Percentiles rank a stretch among this genome's conserved stretches.
Conservation (phyloP, 495 filamentous ascomycete species). For the Xylaria sp. region DNA sequence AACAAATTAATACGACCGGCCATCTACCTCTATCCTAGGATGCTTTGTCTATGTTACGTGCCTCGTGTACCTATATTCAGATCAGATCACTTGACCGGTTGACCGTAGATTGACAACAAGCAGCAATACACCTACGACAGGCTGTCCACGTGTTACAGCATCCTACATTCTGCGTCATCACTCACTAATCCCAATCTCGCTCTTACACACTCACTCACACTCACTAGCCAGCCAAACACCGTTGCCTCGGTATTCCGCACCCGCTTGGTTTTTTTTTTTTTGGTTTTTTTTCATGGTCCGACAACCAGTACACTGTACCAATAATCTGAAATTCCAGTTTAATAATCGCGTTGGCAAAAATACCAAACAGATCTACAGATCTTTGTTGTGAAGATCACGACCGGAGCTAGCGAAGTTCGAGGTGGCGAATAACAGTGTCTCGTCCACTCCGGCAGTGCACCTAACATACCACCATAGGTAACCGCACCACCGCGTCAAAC, state of each 20-base stretch:
- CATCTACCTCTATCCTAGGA: neutral
- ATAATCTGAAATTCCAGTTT: neutral
- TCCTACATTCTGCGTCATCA: slow-evolving; percentile 25
- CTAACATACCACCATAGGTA: no score
- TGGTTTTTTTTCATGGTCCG: no score
- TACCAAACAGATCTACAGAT: neutral
- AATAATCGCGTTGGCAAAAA: neutral
- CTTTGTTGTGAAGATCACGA: neutral
- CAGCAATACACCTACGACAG: slow-evolving; percentile 4
- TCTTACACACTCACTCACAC: no score
- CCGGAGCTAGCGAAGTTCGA: slow-evolving; percentile 12
- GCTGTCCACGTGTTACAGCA: slow-evolving; percentile 10
- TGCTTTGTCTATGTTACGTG: neutral
- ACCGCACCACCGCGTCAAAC: slow-evolving; percentile 5
- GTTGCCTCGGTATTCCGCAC: neutral
- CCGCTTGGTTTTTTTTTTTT: neutral
- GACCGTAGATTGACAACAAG: neutral
- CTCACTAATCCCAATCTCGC: slow-evolving; percentile 1
- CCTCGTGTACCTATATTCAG: neutral
- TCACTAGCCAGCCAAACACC: neutral
- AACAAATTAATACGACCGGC: neutral
- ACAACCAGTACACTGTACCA: neutral
- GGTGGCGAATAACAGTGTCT: slow-evolving; percentile 11
- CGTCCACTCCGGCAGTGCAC: neutral
- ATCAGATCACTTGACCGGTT: neutral